A percentile compares a stretch with the other conserved stretches of the same genome.
Evolutionary conservation across 169 alveolate species (phyloP).

Genomic region (Eimeria nieschulzi): DNA sequence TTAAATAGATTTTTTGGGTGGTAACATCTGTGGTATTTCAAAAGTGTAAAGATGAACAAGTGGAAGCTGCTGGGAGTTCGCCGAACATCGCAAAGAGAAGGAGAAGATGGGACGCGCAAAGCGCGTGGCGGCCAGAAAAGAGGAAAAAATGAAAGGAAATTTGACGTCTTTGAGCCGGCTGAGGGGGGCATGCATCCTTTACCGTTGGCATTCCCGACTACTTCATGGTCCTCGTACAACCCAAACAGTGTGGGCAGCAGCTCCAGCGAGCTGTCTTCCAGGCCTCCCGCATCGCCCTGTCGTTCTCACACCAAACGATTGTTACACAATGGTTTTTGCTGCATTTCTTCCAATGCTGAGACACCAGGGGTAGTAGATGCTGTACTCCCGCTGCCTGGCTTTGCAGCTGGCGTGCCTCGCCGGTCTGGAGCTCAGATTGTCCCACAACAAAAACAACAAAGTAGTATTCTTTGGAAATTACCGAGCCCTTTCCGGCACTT

Average conservation of each 20-base stretch:
- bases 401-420: too few relatives aligned
- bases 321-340: too few relatives aligned
- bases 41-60: too few relatives aligned
- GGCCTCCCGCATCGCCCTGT: neutral
- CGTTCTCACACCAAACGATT: neutral
- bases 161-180: neutral
- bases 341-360: too few relatives aligned
- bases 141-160: neutral
- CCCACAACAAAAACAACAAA: too few relatives aligned
- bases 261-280: constrained; percentile 24
- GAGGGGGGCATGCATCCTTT: constrained; percentile 23
- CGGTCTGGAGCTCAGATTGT: too few relatives aligned
- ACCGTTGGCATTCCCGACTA: constrained; percentile 30
- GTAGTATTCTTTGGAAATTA: neutral
- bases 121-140: neutral
- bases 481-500: neutral
- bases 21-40: too few relatives aligned
- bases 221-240: constrained; percentile 40
- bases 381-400: too few relatives aligned
- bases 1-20: too few relatives aligned
- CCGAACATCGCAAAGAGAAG: neutral
- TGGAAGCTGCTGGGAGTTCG: neutral
- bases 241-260: constrained; percentile 43
- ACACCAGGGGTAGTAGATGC: too few relatives aligned
- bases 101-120: neutral